Base-by-base conservation (phyloP, 805 yeast species). In the Starmerella vitae region DNA sequence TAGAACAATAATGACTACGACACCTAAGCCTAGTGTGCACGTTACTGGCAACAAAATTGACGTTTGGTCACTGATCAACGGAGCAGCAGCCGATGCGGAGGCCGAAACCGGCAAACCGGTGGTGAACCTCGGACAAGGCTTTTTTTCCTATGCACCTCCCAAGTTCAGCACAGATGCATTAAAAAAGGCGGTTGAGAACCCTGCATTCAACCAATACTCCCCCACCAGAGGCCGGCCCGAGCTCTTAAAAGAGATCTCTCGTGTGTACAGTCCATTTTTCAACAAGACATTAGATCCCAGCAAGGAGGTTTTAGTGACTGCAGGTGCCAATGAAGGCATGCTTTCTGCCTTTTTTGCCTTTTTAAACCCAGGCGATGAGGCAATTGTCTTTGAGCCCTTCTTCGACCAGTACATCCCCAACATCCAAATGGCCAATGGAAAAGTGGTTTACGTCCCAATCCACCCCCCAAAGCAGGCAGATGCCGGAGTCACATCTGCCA, bases 291-390 rank as follows among this genome's bases (percentile, higher is more conserved):
- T 84, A 17, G 66, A 68, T 20, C 66, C 72, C 15, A 63, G 68
- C 30, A 62, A 64, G 20, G 80, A 84, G 54, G 67, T 91, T 30
- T 73, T 78, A 40, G 78, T 88, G 29, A 83, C 95, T 33, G 85
- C 97, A 1, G 98, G 98, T 40, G 98, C 98, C 33, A 91, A 91
- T 54, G 97, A 91, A 62, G 97, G 96, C 27, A 81, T 91, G 67
- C 68, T 83, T 38, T 63, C 94, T 2, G 74, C 79, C 3, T 76
- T 86, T 56, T 78, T 84, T 42, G 98, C 93, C 0, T 78, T 85
- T 50, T 61, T 91, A 47, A 71, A 81, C 33, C 72, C 75, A 1
- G 96, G 93, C 18, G 98, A 91, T 53, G 98, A 91, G 59, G 98
- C 78, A 20, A 81, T 91, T 58, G 96, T 91, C 12, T 81, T 91